Conservation (phyloP, 1,284 basidiomycete genomes). For the Boletellus deceptivus region DNA sequence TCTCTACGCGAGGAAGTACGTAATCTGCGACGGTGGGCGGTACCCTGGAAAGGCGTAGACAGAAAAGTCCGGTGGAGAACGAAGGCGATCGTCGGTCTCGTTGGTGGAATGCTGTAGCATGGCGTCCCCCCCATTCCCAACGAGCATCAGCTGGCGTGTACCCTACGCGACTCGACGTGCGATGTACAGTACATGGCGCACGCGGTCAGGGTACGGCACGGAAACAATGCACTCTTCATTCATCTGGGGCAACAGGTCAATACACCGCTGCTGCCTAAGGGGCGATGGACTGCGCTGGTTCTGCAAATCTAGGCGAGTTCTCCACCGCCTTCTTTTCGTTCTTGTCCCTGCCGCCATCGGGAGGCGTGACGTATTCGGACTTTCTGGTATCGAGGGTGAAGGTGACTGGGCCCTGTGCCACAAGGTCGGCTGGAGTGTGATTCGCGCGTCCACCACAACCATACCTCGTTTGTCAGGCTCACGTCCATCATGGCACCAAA, state of each 20-base stretch:
- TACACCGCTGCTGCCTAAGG: background rate
- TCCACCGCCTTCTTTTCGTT: constrained; percentile 5
- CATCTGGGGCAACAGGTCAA: background rate
- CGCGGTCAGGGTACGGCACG: background rate
- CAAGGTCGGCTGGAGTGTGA: constrained; percentile 2
- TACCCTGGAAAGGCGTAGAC: constrained; percentile 58
- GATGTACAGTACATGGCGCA: background rate
- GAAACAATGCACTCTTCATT: constrained; percentile 6
- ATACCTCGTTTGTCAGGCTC: constrained; percentile 78
- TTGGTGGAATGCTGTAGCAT: constrained; percentile 60
- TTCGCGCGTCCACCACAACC: constrained; percentile 13
- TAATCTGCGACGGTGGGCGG: constrained; percentile 45
- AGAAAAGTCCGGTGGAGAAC: constrained; percentile 73
- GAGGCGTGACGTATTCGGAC: constrained; percentile 47
- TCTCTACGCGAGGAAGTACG: constrained; percentile 46
- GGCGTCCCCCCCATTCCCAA: background rate
- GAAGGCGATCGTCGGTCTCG: constrained; percentile 60
- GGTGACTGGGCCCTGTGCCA: constrained; percentile 73
- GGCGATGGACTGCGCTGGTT: constrained; percentile 1
- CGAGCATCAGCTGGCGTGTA: background rate
- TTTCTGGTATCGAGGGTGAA: constrained; percentile 79
- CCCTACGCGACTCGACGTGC: background rate
- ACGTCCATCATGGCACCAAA: constrained; percentile 96
- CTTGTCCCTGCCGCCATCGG: constrained; percentile 7
- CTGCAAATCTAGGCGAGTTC: constrained; percentile 2